Base-by-base conservation (phyloP, 805 yeast species). In the Cyberlindnera saturnus region DNA sequence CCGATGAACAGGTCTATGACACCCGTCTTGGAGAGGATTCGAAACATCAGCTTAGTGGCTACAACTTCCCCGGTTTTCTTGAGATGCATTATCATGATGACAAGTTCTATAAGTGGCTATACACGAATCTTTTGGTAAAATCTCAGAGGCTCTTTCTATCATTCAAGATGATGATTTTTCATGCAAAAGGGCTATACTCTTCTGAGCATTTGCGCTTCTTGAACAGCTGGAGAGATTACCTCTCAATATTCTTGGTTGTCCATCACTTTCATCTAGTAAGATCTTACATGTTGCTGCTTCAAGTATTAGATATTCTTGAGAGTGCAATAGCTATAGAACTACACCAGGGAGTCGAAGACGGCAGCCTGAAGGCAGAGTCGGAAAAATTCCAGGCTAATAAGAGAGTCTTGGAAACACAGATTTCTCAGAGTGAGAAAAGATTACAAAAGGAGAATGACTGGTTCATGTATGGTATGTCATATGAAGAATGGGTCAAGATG, bases 261-360 rank as follows among this genome's bases (percentile, higher is more conserved):
- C 37, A 33, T 11, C 42, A 43, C 19, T 46, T 33, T 20, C 50
- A 44, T 29, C 17, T 37, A 10, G 38, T 39, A 3, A 26, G 48
- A 26, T 41, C 45, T 9, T 38, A 39, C 16, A 31, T 47, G 34
- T 14, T 47, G 3, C 17, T 44, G 10, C 18, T 39, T 20, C 41
- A 35, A 23, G 48, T 37, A 1, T 11, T 39, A 5, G 50, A 44
- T 30, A 19, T 39, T 3, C 28, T 37, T 7, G 40, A 46, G 10
- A 46, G 46, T 38, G 44, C 38, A 2, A 17, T 33, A 17, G 45
- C 46, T 3, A 32, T 45, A 10, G 41, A 45, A 18, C 39, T 36
- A 32, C 41, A 39, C 16, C 10, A 17, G 23, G 18, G n/a, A 4
- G 8, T 13, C 11, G 16, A 20, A 8, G n/a, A 23, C 8, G 14